Conservation (phyloP, 164 flowering plant genomes). For the Hamamelis virginiana region DNA sequence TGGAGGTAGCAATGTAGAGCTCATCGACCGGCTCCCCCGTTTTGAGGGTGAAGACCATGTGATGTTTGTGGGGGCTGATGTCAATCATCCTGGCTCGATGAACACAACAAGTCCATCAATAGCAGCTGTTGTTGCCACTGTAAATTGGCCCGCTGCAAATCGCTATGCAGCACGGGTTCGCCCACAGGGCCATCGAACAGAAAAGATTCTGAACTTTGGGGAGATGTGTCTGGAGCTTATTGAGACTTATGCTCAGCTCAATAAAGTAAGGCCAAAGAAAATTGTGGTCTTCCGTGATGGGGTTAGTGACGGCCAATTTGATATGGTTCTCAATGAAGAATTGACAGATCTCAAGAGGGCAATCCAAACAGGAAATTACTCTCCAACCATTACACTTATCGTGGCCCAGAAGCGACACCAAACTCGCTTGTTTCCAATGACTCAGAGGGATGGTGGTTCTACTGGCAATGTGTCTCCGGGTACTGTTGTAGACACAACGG, state of each 20-base stretch:
- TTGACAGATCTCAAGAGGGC: conserved; percentile 43
- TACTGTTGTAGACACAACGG: conserved; percentile 43
- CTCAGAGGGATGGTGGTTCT: conserved; percentile 24
- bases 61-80: conserved; percentile 87
- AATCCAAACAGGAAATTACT: conserved; percentile 29
- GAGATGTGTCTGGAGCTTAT: conserved; percentile 65
- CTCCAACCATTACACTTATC: conserved; percentile 60
- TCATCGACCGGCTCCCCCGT: conserved; percentile 42
- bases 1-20: conserved; percentile 80
- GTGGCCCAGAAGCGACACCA: conserved; percentile 79
- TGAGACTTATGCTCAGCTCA: conserved; percentile 36
- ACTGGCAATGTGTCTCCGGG: conserved; percentile 73
- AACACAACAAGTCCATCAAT: conserved; percentile 59
- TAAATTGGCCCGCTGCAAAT: conserved; percentile 88
- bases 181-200: conserved; percentile 49
- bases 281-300: conserved; percentile 83
- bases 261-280: conserved; percentile 44
- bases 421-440: conserved; percentile 58
- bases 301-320: conserved; percentile 77
- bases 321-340: conserved; percentile 80
- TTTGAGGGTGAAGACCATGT: conserved; percentile 39
- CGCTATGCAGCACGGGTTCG: conserved; percentile 60
- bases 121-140: conserved; percentile 71
- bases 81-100: conserved; percentile 66
- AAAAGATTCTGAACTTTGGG: conserved; percentile 56